Base-by-base conservation (phyloP, 257 asterid species). In the Parsonsia alboflavescens region DNA sequence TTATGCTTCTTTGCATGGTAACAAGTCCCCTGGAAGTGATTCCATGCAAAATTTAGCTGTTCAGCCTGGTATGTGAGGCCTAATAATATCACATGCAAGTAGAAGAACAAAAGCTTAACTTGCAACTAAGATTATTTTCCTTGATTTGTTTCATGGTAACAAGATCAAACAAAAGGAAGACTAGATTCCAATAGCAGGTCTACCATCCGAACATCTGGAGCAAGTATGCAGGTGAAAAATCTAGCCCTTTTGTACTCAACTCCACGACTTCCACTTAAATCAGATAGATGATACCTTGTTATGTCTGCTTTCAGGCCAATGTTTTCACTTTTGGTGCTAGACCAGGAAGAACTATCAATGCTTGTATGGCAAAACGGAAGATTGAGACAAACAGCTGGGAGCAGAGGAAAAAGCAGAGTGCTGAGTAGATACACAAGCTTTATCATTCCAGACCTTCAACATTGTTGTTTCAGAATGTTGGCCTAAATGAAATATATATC, bases 191-290 rank as follows among this genome's bases (percentile, higher is more conserved):
- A 77, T 77, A 74, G 72, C 73, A 65, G 68, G 28, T 39, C 28
- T 39, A 42, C 12, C 68, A 62, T 7, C 22, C 5, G 45, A 33
- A 15, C 68, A 30, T 9, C 79, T 45, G 41, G 77, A 56, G 48
- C 77, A 30, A 70, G 77, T 57, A 77, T 22, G 66, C 57, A 62
- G 70, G 80, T 71, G 68, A 77, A 64, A 65, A 65, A n/a, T 46
- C 33, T n/a, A 41, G 17, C 7, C 9, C 42, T 19, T 41, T 5
- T 8, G 7, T 10, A 1, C 15, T 28, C 5, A 54, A 54, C 10
- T 19, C 2, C 10, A 64, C 26, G 11, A 11, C 30, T 33, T 15
- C 26, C 21, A 11, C 30, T 33, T 15, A 49, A 71, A 26, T 39
- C 15, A 39, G 10, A 24, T 21, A 39, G 42, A 42, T 24, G 33